Base-by-base conservation (phyloP, 106 monocot genomes). In the Phalaenopsis aphrodite region DNA sequence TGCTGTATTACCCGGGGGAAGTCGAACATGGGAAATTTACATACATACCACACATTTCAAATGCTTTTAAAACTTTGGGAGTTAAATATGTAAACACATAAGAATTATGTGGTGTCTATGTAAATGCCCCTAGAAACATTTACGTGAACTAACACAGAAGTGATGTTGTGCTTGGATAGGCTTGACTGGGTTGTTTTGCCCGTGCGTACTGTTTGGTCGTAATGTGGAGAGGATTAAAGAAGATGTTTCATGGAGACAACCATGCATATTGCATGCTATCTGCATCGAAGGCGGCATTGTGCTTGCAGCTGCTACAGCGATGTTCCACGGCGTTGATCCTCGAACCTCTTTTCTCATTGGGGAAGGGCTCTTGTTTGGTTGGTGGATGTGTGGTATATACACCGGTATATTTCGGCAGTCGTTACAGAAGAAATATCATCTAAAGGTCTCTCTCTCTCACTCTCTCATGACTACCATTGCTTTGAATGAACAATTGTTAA, bases 361-460 rank as follows among this genome's bases (percentile, higher is more conserved):
- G 46, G 94, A 95, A 90, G 92, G 92, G 55, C 78, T 95, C 55
- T 52, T 95, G 42, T 95, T 95, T 52, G 66, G 82, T 11, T 95
- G 94, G 94, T 95, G 94, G 94, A 92, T 95, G 92, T 95, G 94
- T 71, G 94, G 92, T 41, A 88, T 95, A 42, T 92, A 95, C 73
- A 95, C 94, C 45, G 94, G 94, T 39, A 84, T 95, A 15, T 84
- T 86, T 46, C 81, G 94, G 2, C 94, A 95, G 64, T 84, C 87
- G n/a, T 78, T 95, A 68, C 94, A 95, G 81, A 92, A 87, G 88
- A 95, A 95, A 66, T 95, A 95, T 77, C 94, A 95, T 88, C 94
- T 95, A 47, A 87, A 95, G 94, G 94, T 95, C 48, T 41, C 57
- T 30, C 36, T 43, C 46, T 55, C 75, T 18, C 58, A 8, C 17